Conservation (phyloP, 2,329 filamentous ascomycete species). For the Alternaria dauci region DNA sequence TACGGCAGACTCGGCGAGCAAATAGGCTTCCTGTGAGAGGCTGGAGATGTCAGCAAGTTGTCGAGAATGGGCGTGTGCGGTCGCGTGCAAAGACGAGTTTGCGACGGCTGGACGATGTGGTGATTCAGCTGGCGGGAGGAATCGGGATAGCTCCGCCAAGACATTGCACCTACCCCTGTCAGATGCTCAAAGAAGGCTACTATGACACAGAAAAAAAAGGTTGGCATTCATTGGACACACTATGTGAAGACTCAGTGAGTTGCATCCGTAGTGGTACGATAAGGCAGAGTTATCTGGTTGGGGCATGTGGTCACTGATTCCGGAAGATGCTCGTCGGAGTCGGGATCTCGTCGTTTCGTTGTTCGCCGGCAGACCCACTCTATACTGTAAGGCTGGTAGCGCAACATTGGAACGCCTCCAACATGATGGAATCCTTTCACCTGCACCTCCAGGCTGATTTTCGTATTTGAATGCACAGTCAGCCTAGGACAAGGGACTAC, state of each 20-base stretch:
- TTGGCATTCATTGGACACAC: neutral
- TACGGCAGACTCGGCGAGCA: slow-evolving; percentile 15
- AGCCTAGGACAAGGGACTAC: rapidly evolving
- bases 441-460: neutral
- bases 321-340: slow-evolving; percentile 30
- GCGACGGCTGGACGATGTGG: slow-evolving; percentile 24
- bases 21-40: slow-evolving; percentile 12
- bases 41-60: slow-evolving; percentile 7
- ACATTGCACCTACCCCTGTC: neutral
- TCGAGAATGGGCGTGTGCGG: slow-evolving; percentile 12
- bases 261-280: neutral
- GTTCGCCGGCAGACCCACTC: slow-evolving; percentile 18
- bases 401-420: neutral
- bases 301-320: slow-evolving; percentile 3
- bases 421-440: neutral
- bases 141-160: slow-evolving; percentile 16
- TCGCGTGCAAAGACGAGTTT: slow-evolving; percentile 29
- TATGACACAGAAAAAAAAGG: neutral
- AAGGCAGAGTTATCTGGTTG: neutral
- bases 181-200: neutral
- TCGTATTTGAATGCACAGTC: neutral
- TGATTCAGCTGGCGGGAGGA: slow-evolving; percentile 23
- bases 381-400: slow-evolving; percentile 5
- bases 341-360: neutral
- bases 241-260: neutral